Base-by-base conservation (phyloP, 2,329 filamentous ascomycete genomes). In the Botryotinia convoluta region DNA sequence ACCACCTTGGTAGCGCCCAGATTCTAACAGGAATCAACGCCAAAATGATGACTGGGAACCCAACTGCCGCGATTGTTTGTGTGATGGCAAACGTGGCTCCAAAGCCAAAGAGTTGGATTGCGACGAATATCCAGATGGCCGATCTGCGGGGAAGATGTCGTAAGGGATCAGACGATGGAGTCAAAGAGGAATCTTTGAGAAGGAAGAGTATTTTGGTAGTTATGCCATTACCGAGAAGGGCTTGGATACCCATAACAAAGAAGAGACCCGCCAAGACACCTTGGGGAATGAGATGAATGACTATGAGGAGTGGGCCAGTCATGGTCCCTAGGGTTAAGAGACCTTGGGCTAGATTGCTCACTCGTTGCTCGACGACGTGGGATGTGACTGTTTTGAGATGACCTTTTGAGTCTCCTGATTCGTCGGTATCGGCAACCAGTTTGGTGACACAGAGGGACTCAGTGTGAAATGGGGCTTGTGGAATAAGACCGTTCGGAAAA, bases 191-290 rank as follows among this genome's bases (percentile, higher is more conserved):
- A 82, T 95, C 93, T 75, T 89, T 87, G 1, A 85, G 82, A 1
- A 95, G 85, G 81, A 93, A 95, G 35, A 93, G 81, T 14, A 95
- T 81, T 82, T 95, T 95, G 74, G 86, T 83, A 0, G 92, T 95
- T 79, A 95, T 93, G 35, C 92, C 92, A 80, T 95, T 95, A 37
- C 84, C 90, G 79, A 90, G 87, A 45, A 95, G 88, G 4, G 92
- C 92, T 83, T 95, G 91, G 74, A 93, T 86, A 60, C 92, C 93
- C 93, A 95, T 95, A 80, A 94, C 88, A 83, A 95, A 95, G 85
- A 95, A 95, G 39, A 95, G 86, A 0, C 93, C 93, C 0, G 92
- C 93, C 72, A 95, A 87, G 1, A 95, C 92, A 74, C 90, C 92
- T 79, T 94, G 92, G 0, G 93, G 93, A 76, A 95, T 93, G 16